Evolutionary conservation across 2,329 filamentous ascomycete species (phyloP), one percentile per base, ranked within the genome.

Genomic region (Calonectria honghensis): DNA sequence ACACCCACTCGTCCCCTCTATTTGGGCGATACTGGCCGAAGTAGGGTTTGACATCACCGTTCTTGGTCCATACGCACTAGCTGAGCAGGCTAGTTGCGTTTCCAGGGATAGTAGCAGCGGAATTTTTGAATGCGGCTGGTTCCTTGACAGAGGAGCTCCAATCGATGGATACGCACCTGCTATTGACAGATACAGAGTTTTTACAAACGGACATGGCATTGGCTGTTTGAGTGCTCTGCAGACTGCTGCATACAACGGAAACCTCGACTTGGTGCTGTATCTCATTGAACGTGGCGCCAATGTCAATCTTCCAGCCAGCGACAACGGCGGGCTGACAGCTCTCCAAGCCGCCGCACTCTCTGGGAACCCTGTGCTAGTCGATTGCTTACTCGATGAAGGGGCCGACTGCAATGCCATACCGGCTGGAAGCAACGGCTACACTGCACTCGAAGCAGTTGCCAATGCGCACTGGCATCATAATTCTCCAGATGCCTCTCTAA

Each of bases 81-180:
- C 32, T 24, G 52, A 57, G 31, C 52, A 57, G 20, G 52, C 52
- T 13, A 20, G 29, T 6, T 35, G 31, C 24, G 9, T 35, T n/a
- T 57, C 18, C 31, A 14, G 57, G 24, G 37, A 45, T 24, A 63
- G 35, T 1, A 24, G 57, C 13, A 35, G 35, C 11, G 57, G 57
- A 2, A 63, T 63, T 31, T 24, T 32, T 4, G n/a, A 24, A 29
- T 63, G 57, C 16, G 57, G 57, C 27, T 11, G 5, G 6, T n/a
- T 70, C 4, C 24, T 70, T 24, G 68, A 70, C 31, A 18, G 20
- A 24, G 68, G 68, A n/a, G 24, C 50, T 29, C 24, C 59, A 13
- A 64, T 70, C 32, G 35, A 70, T 54, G 24, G 10, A 13, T 70
- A 70, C 24, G 57, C 57, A 20, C 52, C 52, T n/a, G 3, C 31